Percentiles rank a stretch among this genome's conserved stretches.
These are phyloP conservation scores for Myxozyma mucilagina DNA, from an alignment of 805 yeast genomes.

Conservation along the genomic window DNA sequence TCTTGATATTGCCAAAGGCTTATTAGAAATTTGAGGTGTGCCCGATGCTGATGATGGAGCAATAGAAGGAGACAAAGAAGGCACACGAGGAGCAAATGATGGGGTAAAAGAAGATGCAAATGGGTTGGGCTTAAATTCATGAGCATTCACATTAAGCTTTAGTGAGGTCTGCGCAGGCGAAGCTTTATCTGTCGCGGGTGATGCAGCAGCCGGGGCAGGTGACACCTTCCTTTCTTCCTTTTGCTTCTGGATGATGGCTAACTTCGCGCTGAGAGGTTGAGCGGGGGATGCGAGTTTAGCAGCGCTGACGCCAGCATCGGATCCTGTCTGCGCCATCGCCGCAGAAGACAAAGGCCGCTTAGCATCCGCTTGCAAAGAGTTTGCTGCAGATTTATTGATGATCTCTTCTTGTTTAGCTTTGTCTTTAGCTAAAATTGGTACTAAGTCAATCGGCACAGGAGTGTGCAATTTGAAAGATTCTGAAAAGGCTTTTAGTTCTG, in stretches of 20 bases:
- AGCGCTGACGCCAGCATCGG: constrained; percentile 21
- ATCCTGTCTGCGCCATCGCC: constrained; percentile 14
- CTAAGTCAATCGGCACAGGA: constrained; percentile 60
- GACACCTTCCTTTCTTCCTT: constrained; percentile 19
- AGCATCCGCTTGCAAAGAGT: constrained; percentile 24
- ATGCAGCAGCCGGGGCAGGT: constrained; percentile 19
- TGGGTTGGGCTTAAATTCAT: constrained; percentile 68
- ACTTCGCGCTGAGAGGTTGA: constrained; percentile 11
- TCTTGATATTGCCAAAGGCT: constrained; percentile 8
- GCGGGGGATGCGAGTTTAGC: constrained; percentile 14
- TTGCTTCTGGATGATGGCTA: constrained; percentile 13
- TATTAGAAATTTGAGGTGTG: constrained; percentile 17
- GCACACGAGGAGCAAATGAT: constrained; percentile 27
- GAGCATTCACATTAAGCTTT: constrained; percentile 58
- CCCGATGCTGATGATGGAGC: constrained; percentile 7
- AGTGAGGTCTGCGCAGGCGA: constrained; percentile 40
- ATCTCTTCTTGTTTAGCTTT: constrained; percentile 65
- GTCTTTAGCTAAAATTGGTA: constrained; percentile 71
- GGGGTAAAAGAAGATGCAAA: constrained; percentile 69
- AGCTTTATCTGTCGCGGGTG: constrained; percentile 8
- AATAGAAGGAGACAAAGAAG: constrained; percentile 14
- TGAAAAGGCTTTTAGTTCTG: constrained; percentile 67
- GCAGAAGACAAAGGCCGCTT: constrained; percentile 31
- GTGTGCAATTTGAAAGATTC: constrained; percentile 68
- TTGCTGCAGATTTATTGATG: constrained; percentile 38